These are phyloP conservation scores for Stagonosporopsis cucurbitacearum DNA, from an alignment of 2,329 filamentous ascomycete species.

Conservation along the genomic window DNA sequence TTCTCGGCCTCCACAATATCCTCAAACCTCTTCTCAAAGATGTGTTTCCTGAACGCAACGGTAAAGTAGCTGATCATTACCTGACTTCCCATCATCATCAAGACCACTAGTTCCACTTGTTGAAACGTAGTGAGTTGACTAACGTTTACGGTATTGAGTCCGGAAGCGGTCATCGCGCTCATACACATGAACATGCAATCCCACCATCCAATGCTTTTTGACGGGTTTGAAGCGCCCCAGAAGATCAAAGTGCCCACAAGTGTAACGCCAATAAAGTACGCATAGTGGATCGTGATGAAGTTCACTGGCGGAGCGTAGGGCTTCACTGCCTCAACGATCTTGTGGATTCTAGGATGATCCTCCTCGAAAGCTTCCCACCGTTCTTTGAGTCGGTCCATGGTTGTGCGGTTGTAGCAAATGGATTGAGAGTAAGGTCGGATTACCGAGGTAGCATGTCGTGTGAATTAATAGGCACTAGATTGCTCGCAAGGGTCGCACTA, in stretches of 20 bases:
- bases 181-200: conserved; percentile 32
- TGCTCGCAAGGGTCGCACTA: conserved; percentile 9
- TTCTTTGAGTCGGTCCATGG: conserved; percentile 18
- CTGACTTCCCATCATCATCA: conserved; percentile 34
- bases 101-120: conserved; percentile 23
- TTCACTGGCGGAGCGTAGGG: conserved; percentile 31
- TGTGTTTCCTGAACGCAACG: conserved; percentile 30
- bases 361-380: conserved; percentile 16
- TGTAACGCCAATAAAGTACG: conserved; percentile 26
- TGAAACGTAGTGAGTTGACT: conserved; percentile 30
- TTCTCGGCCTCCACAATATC: conserved; percentile 31
- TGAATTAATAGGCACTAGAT: conserved; percentile 5
- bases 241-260: conserved; percentile 29
- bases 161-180: conserved; percentile 19
- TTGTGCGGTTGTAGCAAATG: conserved; percentile 8
- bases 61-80: conserved; percentile 31
- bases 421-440: conserved; percentile 11
- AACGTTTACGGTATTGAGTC: conserved; percentile 32
- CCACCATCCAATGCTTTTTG: conserved; percentile 33
- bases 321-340: conserved; percentile 19
- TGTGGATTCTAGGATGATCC: conserved; percentile 17
- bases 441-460: conserved; percentile 18
- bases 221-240: conserved; percentile 29
- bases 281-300: conserved; percentile 34
- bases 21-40: conserved; percentile 33